Conservation (phyloP, 768 basidiomycete species). For the Boletus rex-veris region DNA sequence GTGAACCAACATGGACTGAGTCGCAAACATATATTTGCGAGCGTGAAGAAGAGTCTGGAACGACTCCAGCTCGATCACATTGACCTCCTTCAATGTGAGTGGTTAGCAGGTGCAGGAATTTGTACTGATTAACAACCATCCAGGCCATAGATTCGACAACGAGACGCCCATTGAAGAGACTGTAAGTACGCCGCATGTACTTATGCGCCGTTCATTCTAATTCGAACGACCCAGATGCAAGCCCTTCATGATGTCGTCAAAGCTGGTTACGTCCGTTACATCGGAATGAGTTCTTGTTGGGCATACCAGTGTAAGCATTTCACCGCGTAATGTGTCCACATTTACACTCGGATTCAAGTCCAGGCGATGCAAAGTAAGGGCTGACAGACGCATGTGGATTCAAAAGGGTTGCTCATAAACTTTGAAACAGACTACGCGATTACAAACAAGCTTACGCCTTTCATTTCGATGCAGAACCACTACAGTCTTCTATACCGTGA, state of each 20-base stretch:
- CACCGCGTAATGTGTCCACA: neutral
- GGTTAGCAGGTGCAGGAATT: neutral
- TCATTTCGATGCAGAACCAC: conserved; percentile 66
- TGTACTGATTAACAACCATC: neutral
- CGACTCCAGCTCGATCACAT: conserved; percentile 51
- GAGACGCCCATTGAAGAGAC: conserved; percentile 51
- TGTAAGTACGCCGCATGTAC: conserved; percentile 11
- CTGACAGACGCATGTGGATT: neutral
- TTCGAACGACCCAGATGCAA: conserved; percentile 34
- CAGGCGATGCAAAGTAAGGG: conserved; percentile 40
- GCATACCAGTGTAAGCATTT: conserved; percentile 36
- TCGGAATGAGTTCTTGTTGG: conserved; percentile 42
- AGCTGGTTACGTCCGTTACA: conserved; percentile 46
- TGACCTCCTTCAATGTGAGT: conserved; percentile 52
- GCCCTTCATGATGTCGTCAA: conserved; percentile 51
- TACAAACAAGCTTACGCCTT: conserved; percentile 44
- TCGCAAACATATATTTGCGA: conserved; percentile 60
- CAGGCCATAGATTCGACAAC: conserved; percentile 47
- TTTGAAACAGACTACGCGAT: conserved; percentile 37
- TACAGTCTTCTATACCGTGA: conserved; percentile 56
- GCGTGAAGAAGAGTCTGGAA: conserved; percentile 41
- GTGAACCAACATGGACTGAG: conserved; percentile 47
- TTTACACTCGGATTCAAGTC: conserved; percentile 22
- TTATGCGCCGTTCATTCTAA: neutral
- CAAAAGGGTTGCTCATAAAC: neutral